Conservation (phyloP, 2,329 filamentous ascomycete species). For the Colletotrichum spinosum region DNA sequence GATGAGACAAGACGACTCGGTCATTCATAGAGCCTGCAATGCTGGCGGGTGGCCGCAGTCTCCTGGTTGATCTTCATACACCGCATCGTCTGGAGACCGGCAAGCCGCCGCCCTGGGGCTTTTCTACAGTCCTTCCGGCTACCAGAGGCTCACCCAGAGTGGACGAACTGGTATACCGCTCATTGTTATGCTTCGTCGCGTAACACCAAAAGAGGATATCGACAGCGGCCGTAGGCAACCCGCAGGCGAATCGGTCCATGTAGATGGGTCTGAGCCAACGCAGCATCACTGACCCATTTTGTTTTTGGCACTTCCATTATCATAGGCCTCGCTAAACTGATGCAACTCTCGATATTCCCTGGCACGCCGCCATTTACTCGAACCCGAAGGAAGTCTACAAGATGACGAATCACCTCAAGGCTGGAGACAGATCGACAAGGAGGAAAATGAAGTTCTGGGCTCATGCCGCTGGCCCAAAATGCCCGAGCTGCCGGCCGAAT, state of each 20-base stretch:
- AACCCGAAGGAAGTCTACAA: no score
- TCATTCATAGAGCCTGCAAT: no score
- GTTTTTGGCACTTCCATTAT: no score
- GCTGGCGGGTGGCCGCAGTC: no score
- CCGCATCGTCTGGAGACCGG: background rate
- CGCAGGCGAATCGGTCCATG: conserved; percentile 3
- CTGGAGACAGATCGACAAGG: no score
- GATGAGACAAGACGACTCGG: background rate
- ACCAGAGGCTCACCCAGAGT: background rate
- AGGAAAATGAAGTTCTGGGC: background rate
- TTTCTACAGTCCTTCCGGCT: background rate
- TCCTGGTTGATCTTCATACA: background rate
- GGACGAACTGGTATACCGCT: background rate
- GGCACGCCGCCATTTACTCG: no score
- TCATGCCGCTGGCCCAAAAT: background rate
- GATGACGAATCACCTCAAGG: no score
- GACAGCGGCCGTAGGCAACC: background rate
- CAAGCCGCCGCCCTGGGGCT: background rate
- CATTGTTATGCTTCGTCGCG: conserved; percentile 1
- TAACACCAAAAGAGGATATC: conserved; percentile 3
- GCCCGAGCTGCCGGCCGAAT: background rate
- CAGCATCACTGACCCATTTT: background rate
- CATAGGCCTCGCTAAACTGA: no score
- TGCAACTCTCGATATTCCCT: no score
- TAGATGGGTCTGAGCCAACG: background rate